Conservation (phyloP, 2,329 filamentous ascomycete species). For the Colletotrichum horii region DNA sequence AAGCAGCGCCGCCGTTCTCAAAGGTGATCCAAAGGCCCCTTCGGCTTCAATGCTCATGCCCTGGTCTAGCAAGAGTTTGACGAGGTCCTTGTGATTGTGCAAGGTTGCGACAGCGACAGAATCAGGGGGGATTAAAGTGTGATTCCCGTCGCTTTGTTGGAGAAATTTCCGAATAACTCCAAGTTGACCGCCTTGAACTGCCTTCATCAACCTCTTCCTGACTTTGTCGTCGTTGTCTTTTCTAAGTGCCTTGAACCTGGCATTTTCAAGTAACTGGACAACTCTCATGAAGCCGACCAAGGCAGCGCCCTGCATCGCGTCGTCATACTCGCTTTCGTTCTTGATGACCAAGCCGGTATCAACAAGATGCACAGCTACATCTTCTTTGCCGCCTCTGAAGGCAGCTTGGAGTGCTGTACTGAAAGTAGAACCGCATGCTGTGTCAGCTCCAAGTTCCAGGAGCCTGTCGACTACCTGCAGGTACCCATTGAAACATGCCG, state of each 20-base stretch:
- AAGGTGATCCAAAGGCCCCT: neutral
- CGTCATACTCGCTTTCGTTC: neutral
- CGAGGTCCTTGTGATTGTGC: neutral
- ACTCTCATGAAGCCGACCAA: neutral
- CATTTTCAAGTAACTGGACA: neutral
- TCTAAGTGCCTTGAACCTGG: neutral
- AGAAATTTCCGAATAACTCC: neutral
- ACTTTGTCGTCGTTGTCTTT: neutral
- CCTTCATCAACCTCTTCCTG: neutral
- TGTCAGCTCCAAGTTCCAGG: neutral
- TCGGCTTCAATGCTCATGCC: neutral
- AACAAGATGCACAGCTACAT: neutral
- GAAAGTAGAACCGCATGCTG: neutral
- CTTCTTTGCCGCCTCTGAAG: neutral
- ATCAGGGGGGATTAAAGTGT: neutral
- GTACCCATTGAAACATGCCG: neutral
- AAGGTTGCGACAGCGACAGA: neutral
- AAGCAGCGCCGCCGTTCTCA: neutral
- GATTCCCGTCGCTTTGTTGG: rapidly evolving
- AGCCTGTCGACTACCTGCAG: neutral
- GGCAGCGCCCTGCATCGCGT: neutral
- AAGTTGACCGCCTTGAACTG: neutral
- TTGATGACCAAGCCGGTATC: rapidly evolving
- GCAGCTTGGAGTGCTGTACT: neutral
- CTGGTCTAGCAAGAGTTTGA: neutral